A percentile compares a stretch with the other conserved stretches of the same genome.
Evolutionary conservation across 192 early-diverging fungal genomes (phyloP).

Genomic region (Backusella mclennaniae): DNA sequence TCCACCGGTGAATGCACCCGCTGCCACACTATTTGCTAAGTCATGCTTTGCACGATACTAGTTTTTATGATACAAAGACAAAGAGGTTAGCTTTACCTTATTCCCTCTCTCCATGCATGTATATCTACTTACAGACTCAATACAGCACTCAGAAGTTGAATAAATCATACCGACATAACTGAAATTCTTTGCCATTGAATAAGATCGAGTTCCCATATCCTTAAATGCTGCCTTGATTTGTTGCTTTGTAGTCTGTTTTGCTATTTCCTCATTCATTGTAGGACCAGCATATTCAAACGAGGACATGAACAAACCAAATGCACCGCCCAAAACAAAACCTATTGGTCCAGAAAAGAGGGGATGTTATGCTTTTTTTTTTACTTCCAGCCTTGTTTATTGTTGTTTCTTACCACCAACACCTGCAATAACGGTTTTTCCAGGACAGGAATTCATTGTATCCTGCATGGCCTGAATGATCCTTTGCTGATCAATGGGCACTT

Average conservation of each 20-base stretch:
- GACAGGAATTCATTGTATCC: slow-evolving; percentile 62
- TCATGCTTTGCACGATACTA: slow-evolving; percentile 96
- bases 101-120: too few species aligned
- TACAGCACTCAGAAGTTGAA: slow-evolving; percentile 91
- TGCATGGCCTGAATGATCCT: slow-evolving; percentile 36
- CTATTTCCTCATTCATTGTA: slow-evolving; percentile 59
- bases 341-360: slow-evolving; percentile 6
- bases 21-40: slow-evolving; percentile 82
- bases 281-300: slow-evolving; percentile 84
- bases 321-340: slow-evolving; percentile 87
- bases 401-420: slow-evolving; percentile 61
- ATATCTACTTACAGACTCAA: slow-evolving; percentile 70
- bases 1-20: slow-evolving; percentile 93
- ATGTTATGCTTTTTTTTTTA: not conserved
- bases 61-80: not conserved
- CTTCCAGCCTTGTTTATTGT: not conserved
- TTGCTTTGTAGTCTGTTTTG: slow-evolving; percentile 72
- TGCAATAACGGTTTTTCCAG: slow-evolving; percentile 67
- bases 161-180: slow-evolving; percentile 89
- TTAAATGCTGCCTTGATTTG: slow-evolving; percentile 83
- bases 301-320: slow-evolving; percentile 93
- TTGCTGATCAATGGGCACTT: slow-evolving; percentile 23
- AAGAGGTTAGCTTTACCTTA: not conserved
- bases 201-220: slow-evolving; percentile 84
- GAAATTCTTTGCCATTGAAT: slow-evolving; percentile 92